Percentiles rank a stretch among this genome's conserved stretches.
Evolutionary conservation across 371 early-diverging fungal species (phyloP).

Genomic region (Capillidium heterosporum): DNA sequence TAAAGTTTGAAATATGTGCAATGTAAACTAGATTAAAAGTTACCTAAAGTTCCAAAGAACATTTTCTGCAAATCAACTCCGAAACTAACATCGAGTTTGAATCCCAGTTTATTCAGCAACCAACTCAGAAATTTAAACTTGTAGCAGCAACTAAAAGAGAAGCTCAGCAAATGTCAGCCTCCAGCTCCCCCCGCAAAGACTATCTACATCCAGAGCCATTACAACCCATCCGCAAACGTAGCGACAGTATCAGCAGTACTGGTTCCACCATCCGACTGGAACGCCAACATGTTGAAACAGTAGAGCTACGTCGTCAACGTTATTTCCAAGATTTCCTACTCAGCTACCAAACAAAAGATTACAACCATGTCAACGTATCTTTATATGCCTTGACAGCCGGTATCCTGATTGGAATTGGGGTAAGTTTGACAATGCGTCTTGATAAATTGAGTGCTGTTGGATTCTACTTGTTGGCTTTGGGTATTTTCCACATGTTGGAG

Average conservation of each 20-base stretch:
- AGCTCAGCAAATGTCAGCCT: not conserved
- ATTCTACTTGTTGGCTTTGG: slow-evolving; percentile 32
- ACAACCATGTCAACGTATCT: not conserved
- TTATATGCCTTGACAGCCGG: slow-evolving; percentile 1
- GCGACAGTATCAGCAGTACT: not conserved
- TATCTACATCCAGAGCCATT: not conserved
- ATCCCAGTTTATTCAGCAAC: too few species aligned
- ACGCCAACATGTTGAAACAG: not conserved
- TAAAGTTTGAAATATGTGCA: too few species aligned
- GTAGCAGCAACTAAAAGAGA: too few species aligned
- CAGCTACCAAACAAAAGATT: not conserved
- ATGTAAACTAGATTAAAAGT: too few species aligned
- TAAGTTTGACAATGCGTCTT: not conserved
- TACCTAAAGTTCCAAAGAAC: too few species aligned
- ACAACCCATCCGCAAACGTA: too few species aligned
- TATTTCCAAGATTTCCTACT: not conserved
- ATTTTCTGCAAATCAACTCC: too few species aligned
- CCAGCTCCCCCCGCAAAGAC: not conserved
- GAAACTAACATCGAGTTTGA: too few species aligned
- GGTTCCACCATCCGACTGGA: not conserved
- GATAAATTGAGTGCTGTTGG: slow-evolving; percentile 9
- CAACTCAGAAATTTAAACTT: too few species aligned
- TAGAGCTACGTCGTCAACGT: too few species aligned
- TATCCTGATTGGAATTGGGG: slow-evolving; percentile 2
- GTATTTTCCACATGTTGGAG: slow-evolving; percentile 53